Evolutionary conservation across 164 flowering plant species (phyloP), one percentile per base, ranked within the genome.

Genomic region (Dillenia suffruticosa): DNA sequence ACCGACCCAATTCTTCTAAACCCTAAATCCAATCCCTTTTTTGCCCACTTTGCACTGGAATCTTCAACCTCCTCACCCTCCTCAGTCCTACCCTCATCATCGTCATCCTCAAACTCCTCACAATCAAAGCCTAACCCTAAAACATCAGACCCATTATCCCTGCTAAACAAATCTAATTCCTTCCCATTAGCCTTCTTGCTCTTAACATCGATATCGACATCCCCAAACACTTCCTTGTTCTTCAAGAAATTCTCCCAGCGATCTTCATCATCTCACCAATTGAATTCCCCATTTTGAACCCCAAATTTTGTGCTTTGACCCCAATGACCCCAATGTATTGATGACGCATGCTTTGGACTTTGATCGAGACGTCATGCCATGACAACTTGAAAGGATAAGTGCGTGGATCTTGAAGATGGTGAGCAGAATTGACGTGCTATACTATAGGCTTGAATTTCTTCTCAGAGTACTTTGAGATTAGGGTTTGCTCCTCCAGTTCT

Each of bases 341-440:
- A 64, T 89, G 94, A 47, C 96, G 81, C 97, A 91, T 91, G 82
- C 88, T 91, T 72, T 92, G 97, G 63, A 92, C 85, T 65, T 92
- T 92, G 73, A 92, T 81, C 13, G 96, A 89, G 8, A 89, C 92
- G 66, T 92, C 98, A 12, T 92, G 84, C 98, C 98, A 92, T 0
- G 96, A 77, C 98, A 94, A 92, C 51, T 70, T 69, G 75, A 89
- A 92, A 12, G 96, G 98, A 74, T 74, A 89, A 64, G 64, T 58
- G 47, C 63, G n/a, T 0, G 96, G 88, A 74, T 89, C 88, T 9
- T 16, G 77, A 32, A 75, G 81, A 59, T 92, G 89, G 70, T 89
- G 92, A 14, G 75, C 63, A 45, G 85, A 49, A 71, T 89, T 92
- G 10, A 92, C 89, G 66, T 83, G 89, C 44, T 84, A 92, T 2